These are phyloP conservation scores for Dactylis glomerata DNA, from an alignment of 176 grass and related monocot genomes.

Conservation along the genomic window DNA sequence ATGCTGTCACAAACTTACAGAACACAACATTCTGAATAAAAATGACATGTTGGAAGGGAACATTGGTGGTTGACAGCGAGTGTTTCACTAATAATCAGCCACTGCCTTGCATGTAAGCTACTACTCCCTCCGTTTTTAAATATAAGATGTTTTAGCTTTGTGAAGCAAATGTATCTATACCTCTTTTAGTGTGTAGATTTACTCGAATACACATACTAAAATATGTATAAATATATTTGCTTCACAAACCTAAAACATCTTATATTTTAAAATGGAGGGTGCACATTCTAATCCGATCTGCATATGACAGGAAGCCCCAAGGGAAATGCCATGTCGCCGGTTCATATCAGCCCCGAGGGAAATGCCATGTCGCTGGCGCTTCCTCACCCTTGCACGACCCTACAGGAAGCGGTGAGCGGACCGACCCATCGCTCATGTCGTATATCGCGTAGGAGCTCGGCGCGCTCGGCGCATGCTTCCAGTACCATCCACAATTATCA, in stretches of 20 bases:
- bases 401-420: background rate
- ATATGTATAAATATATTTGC: too few relatives aligned
- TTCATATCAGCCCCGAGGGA: background rate
- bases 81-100: background rate
- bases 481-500: background rate
- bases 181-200: too few relatives aligned
- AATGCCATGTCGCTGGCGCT: slow-evolving; percentile 11
- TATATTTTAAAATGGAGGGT: too few relatives aligned
- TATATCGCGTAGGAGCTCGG: background rate
- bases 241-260: too few relatives aligned
- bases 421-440: background rate
- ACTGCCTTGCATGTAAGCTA: background rate
- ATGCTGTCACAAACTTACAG: background rate
- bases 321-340: slow-evolving; percentile 5
- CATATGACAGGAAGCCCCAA: background rate
- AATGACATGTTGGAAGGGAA: background rate
- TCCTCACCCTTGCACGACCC: background rate
- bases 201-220: too few relatives aligned
- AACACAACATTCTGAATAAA: background rate
- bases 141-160: too few relatives aligned
- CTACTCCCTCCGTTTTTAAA: too few relatives aligned
- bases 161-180: too few relatives aligned
- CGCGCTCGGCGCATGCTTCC: background rate
- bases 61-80: background rate
- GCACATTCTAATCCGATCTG: background rate